A percentile compares a stretch with the other conserved stretches of the same genome.
These are phyloP conservation scores for Boletus fagicola DNA, from an alignment of 768 basidiomycete genomes.

Conservation along the genomic window DNA sequence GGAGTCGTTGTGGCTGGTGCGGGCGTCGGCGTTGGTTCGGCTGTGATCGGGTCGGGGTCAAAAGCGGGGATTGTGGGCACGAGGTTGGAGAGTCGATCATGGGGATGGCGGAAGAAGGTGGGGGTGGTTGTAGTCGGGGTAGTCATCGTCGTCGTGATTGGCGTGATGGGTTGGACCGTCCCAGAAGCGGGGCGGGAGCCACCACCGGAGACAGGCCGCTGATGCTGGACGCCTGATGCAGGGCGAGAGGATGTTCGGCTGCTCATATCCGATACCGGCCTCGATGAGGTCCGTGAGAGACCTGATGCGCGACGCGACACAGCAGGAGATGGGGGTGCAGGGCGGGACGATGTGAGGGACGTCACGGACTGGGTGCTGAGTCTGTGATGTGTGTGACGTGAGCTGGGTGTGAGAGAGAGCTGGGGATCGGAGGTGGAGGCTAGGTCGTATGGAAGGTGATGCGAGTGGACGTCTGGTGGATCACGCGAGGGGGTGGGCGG, in stretches of 20 bases:
- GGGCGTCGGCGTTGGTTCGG: background rate
- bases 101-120: background rate
- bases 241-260: slow-evolving; percentile 20
- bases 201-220: slow-evolving; percentile 14
- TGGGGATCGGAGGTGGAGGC: slow-evolving; percentile 1
- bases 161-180: background rate
- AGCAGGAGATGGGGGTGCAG: slow-evolving; percentile 61
- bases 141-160: background rate
- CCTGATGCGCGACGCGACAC: slow-evolving; percentile 43
- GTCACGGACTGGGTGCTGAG: slow-evolving; percentile 26
- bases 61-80: background rate
- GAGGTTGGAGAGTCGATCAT: background rate
- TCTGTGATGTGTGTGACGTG: slow-evolving; percentile 14
- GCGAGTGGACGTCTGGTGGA: slow-evolving; percentile 24
- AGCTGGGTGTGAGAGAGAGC: background rate
- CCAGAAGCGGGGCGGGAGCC: background rate
- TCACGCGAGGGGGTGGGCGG: slow-evolving; percentile 10
- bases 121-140: background rate
- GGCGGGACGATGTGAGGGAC: slow-evolving; percentile 49
- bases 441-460: background rate
- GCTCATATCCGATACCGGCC: slow-evolving; percentile 24
- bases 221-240: slow-evolving; percentile 3
- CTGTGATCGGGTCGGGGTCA: background rate
- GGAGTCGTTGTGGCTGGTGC: background rate
- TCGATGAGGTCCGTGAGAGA: slow-evolving; percentile 27